Base-by-base conservation (phyloP, 2,329 filamentous ascomycete genomes). In the Orbilia quercus region DNA sequence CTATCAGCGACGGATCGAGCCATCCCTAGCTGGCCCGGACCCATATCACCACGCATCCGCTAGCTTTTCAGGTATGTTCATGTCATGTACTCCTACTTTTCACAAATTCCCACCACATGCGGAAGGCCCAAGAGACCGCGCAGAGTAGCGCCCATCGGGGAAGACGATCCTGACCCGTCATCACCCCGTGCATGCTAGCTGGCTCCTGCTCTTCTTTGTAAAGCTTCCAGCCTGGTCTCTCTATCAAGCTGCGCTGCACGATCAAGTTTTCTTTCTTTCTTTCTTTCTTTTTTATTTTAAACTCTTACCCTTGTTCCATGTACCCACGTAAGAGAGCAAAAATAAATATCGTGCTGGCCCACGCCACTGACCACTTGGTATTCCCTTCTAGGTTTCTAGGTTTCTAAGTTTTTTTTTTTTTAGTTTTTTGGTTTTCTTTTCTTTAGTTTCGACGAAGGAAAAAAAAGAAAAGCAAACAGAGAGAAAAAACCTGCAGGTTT, bases 31-130 rank as follows among this genome's bases (percentile, higher is more conserved):
- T 59, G 66, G 38, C 65, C 55, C 55, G 47, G 38, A 53, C 38
- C 65, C 36, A 40, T 40, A 40, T 62, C 50, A 58, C 42, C 63
- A 53, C 66, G 55, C 66, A 71, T 63, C 66, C 58, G 51, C 47
- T 62, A 42, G 55, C 57, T 62, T 36, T 63, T 58, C 31, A 72
- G 66, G 66, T 72, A 72, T 72, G 66, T 64, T 66, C 44, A 58
- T 70, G 38, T 57, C 55, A 48, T 71, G 66, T 71, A 71, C 57
- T 71, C 57, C 50, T 57, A 34, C 28, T 31, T 47, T 63, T 63
- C 66, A 71, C 58, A 71, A 31, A 51, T 50, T 47, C 25, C 54
- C 58, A 63, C 66, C 57, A 71, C n/a, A 71, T 71, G 57, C 38
- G 66, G 66, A 64, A 64, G 45, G 66, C 66, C 58, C 25, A 64